Base-by-base conservation (phyloP, 495 filamentous ascomycete genomes). In the Aspergillus saccharolyticus region DNA sequence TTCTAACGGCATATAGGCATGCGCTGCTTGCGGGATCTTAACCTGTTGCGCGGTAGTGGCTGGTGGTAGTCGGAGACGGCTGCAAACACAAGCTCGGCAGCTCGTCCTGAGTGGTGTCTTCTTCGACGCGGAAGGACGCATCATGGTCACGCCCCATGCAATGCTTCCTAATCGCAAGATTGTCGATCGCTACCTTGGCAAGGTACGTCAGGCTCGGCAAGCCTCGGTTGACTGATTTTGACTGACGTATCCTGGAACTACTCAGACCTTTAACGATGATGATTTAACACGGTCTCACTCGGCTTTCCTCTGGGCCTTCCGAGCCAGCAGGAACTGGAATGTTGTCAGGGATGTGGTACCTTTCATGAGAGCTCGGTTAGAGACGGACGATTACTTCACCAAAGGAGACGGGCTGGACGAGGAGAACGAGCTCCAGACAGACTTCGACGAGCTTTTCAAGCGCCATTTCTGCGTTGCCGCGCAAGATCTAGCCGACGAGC, bases 231-330 rank as follows among this genome's bases (percentile, higher is more conserved):
- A 12, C 12, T 8, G 33, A 39, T 8, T 8, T 12, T 39, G 4
- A 50, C 22, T 17, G n/a, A n/a, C n/a, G 2, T 20, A 49, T 14
- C 10, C 25, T 30, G 24, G 18, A 28, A 17, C 3, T 45, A 8
- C 54, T 10, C 14, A 85, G 80, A 85, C 83, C 2, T 86, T 88
- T 58, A 72, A 71, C 58, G 81, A 89, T 53, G 90, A 96, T 51
- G 80, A 83, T 25, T 90, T 96, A 62, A 84, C 83, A 33, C 84
- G 85, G 43, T 80, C 81, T 15, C 90, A 96, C 65, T 84, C 88
- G 2, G 83, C 90, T 12, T 96, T 94, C 68, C 83, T 91, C 25
- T 96, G 91, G 91, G 82, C 91, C 47, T 95, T 89, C 66, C 82
- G 88, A 54, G 88, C 89, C 14, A 87, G 86, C 39, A 80, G 85